Base-by-base conservation (phyloP, 2,329 filamentous ascomycete genomes). In the Alternaria incomplexa region DNA sequence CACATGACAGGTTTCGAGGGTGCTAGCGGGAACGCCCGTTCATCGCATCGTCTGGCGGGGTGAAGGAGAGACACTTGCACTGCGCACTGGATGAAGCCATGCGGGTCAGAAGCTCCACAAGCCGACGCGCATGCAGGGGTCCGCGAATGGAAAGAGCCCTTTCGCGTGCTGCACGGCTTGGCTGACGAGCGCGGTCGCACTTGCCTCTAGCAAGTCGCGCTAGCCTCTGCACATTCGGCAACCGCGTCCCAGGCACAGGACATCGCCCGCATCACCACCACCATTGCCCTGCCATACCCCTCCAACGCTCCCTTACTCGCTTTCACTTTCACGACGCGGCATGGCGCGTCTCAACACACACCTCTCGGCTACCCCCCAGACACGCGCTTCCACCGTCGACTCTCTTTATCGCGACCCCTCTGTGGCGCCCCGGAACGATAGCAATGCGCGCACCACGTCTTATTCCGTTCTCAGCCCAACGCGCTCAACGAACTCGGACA, bases 321-420 rank as follows among this genome's bases (percentile, higher is more conserved):
- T 13, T 23, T n/a, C 43, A 26, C 25, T n/a, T 30, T 9, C 12
- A 13, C 22, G 48, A 9, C 43, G 52, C 51, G 61, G 32, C n/a
- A 80, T 80, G 79, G 79, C 79, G 58, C 75, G 79, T 55, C 71
- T 80, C 32, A 80, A 79, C 58, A 77, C 75, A 30, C 73, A 69
- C 20, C 62, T 63, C 1, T 76, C 77, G 12, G 71, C 77, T 17
- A 79, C 74, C 13, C 75, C 73, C 15, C 66, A 68, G n/a, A 64
- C 65, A 48, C 76, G 76, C 51, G 67, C 75, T 2, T 73, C 75
- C 15, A 77, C 74, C 2, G 67, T 72, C 43, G 74, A 79, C 50
- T 77, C 77, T 1, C 71, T 80, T 10, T 81, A 80, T 62, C 75
- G 78, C 58, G 77, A 80, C 64, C 77, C 77, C 45, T 79, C 78